Evolutionary conservation across 495 filamentous ascomycete genomes (phyloP).

Genomic region (Aspergillus haitiensis): DNA sequence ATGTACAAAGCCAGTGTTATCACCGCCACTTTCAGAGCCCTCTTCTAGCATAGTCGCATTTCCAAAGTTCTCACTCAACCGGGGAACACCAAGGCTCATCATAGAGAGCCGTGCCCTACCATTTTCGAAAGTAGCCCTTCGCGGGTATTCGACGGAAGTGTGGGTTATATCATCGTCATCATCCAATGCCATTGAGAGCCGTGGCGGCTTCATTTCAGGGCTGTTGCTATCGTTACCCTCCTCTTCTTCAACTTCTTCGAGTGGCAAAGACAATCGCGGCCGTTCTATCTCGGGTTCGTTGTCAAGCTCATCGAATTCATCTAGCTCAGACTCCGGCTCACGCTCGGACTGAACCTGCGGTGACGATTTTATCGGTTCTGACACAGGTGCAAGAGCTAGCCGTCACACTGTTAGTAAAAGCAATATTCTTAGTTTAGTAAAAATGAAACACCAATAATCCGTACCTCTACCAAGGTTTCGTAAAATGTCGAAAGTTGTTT

Average conservation of each 20-base stretch:
- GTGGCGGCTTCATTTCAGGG: constrained; percentile 58
- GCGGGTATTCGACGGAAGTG: constrained; percentile 67
- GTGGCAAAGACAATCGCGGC: constrained; percentile 67
- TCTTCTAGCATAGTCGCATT: constrained; percentile 49
- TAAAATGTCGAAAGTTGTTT: constrained; percentile 73
- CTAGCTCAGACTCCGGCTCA: constrained; percentile 30
- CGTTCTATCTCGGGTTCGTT: constrained; percentile 62
- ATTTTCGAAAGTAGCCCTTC: constrained; percentile 59
- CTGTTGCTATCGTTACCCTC: constrained; percentile 53
- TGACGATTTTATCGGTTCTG: constrained; percentile 59
- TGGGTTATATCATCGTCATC: constrained; percentile 65
- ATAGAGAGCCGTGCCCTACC: constrained; percentile 47
- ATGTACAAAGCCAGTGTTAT: constrained; percentile 42
- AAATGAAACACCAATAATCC: not conserved
- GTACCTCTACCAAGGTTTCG: constrained; percentile 62
- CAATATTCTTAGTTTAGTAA: not conserved
- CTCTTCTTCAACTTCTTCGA: constrained; percentile 56
- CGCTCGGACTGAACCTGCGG: constrained; percentile 37
- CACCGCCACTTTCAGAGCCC: constrained; percentile 48
- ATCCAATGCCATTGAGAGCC: constrained; percentile 60
- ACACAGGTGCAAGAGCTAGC: constrained; percentile 58
- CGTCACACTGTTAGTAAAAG: constrained; percentile 7
- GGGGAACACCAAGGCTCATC: constrained; percentile 55
- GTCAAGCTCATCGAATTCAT: constrained; percentile 59
- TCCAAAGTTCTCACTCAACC: constrained; percentile 65